Percentiles rank a stretch among this genome's conserved stretches.
Conservation (phyloP, 139 green algal species). For the Nannochloris sp. region DNA sequence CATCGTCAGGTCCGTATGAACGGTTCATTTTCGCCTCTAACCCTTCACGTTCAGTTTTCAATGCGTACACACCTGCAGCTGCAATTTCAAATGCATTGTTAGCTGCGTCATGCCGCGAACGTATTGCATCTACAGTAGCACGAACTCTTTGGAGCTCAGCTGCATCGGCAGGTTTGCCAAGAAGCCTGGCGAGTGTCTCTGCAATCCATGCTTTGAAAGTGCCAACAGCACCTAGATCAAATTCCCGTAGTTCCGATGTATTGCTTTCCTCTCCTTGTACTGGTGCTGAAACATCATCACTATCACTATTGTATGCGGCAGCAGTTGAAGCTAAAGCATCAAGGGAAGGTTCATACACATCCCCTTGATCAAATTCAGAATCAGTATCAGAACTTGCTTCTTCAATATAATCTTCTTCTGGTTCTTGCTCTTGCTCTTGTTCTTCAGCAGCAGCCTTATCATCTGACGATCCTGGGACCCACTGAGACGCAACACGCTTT, state of each 20-base stretch:
- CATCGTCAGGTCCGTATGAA: constrained; percentile 38
- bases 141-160: background rate
- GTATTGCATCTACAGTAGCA: background rate
- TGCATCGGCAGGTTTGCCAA: background rate
- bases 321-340: background rate
- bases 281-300: background rate
- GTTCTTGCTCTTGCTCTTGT: background rate
- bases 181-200: background rate
- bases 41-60: constrained; percentile 6
- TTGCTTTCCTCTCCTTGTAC: background rate
- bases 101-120: background rate
- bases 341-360: background rate
- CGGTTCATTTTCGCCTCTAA: constrained; percentile 24
- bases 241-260: background rate
- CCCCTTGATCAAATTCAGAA: background rate
- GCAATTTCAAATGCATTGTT: background rate
- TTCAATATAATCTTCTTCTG: background rate
- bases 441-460: background rate
- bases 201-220: constrained; percentile 9
- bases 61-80: background rate
- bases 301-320: background rate
- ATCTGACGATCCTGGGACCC: constrained; percentile 28
- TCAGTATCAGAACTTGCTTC: background rate
- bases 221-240: background rate
- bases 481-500: constrained; percentile 29